Evolutionary conservation across 805 yeast genomes (phyloP), one percentile per base, ranked within the genome.

Genomic region (Debaryomyces prosopidis): DNA sequence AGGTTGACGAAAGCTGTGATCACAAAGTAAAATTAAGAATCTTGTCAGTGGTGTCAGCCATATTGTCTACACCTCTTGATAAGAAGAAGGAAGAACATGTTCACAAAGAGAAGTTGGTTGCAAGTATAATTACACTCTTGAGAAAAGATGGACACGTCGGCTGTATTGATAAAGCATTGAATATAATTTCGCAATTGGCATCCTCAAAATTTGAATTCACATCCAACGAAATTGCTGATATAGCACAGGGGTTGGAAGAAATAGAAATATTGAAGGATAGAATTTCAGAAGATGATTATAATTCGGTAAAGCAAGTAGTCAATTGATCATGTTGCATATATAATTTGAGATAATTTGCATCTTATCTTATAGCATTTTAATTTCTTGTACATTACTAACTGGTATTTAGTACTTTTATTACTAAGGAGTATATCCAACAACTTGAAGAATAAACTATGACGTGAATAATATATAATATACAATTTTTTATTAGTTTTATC

Each of bases 11-110:
- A 18, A 44, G 43, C 8, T 31, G 40, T 5, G 50, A 59, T 32
- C 69, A 71, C 31, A 83, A 77, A 54, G 50, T 76, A 31, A 73
- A 74, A 47, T 62, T 84, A 45, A 75, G 89, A 61, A 60, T 76
- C 0, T 68, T 85, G 34, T 82, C 87, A 9, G 57, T 84, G 41
- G 52, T 84, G 2, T 74, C 83, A n/a, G 80, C 90, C 1, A 63
- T 84, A 12, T 59, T 85, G 30, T 77, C 87, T 8, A 76, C 81
- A 2, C 81, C 78, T 3, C 58, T 74, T 14, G 66, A 71, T 33
- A 60, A 65, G 9, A 75, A 73, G 10, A 70, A 72, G 33, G 57
- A 64, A 26, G 50, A 59, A 4, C 67, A 75, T 33, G 61, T 86
- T 20, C 67, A 64, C 28, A 50, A 65, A 12, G 64, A 62, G 37